A percentile compares a stretch with the other conserved stretches of the same genome.
Conservation (phyloP, 805 yeast genomes). For the Sugiyamaella valdiviana region DNA sequence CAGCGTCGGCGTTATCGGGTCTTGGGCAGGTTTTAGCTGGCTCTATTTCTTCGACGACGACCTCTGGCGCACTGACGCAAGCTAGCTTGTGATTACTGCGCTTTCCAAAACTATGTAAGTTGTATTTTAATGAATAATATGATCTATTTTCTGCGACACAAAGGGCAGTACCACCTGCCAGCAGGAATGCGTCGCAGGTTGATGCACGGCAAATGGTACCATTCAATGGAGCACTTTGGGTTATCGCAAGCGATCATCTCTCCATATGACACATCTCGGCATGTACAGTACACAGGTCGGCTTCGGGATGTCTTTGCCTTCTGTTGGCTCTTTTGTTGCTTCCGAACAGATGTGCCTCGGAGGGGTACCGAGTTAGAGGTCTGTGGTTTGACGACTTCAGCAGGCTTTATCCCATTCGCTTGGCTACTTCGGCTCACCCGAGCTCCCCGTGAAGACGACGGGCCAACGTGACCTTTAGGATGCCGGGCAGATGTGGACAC, state of each 20-base stretch:
- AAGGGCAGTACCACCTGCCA: slow-evolving; percentile 72
- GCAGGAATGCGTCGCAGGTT: slow-evolving; percentile 73
- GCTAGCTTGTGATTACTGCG: background rate
- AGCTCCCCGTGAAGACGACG: too few species aligned
- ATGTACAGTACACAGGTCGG: slow-evolving; percentile 38
- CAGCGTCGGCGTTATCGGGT: slow-evolving; percentile 71
- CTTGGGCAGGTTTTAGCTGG: slow-evolving; percentile 90
- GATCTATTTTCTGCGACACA: slow-evolving; percentile 37
- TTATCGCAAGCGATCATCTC: slow-evolving; percentile 91
- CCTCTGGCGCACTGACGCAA: slow-evolving; percentile 17
- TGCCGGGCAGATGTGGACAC: too few species aligned
- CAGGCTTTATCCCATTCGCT: too few species aligned
- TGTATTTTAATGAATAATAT: too few species aligned
- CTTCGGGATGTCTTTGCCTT: background rate
- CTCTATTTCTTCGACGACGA: slow-evolving; percentile 72
- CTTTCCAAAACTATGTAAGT: background rate
- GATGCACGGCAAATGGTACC: slow-evolving; percentile 91
- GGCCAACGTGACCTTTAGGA: too few species aligned
- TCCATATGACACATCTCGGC: slow-evolving; percentile 49
- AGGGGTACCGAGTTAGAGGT: too few species aligned
- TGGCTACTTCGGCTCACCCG: too few species aligned
- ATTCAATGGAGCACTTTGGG: slow-evolving; percentile 67
- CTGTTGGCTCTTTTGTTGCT: background rate
- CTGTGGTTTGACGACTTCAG: too few species aligned
- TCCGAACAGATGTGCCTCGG: background rate